A percentile compares a stretch with the other conserved stretches of the same genome.
Conservation (phyloP, 1,284 basidiomycete genomes). For the Veloporphyrellus conicus region DNA sequence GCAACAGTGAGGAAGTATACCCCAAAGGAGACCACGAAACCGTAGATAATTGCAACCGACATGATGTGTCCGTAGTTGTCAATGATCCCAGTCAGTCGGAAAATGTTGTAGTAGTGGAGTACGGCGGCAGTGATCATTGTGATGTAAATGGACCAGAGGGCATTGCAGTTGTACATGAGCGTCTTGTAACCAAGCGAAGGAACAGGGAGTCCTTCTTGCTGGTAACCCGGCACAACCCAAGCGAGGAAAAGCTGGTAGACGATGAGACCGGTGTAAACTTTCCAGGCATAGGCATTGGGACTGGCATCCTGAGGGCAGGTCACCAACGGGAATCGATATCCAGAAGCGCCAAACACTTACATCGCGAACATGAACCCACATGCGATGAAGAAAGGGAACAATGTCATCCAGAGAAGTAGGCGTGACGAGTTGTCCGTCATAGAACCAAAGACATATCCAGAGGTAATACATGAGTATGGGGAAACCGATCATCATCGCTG, state of each 20-base stretch:
- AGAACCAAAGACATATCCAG: slow-evolving; percentile 97
- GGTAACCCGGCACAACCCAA: slow-evolving; percentile 85
- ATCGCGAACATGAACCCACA: slow-evolving; percentile 80
- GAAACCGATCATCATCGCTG: slow-evolving; percentile 93
- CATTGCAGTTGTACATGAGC: slow-evolving; percentile 96
- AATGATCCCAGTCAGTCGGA: slow-evolving; percentile 92
- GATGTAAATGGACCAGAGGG: slow-evolving; percentile 81
- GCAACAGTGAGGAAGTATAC: slow-evolving; percentile 76
- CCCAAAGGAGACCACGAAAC: slow-evolving; percentile 76
- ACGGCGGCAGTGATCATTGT: slow-evolving; percentile 75
- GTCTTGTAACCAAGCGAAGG: slow-evolving; percentile 89
- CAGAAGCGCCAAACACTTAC: slow-evolving; percentile 42
- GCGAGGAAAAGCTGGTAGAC: slow-evolving; percentile 89
- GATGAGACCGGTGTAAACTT: slow-evolving; percentile 87
- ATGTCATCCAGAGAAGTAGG: slow-evolving; percentile 74
- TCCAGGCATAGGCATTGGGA: slow-evolving; percentile 85
- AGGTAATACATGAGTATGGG: slow-evolving; percentile 95
- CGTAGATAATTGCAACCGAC: slow-evolving; percentile 92
- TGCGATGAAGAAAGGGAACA: slow-evolving; percentile 72
- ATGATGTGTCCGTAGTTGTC: slow-evolving; percentile 96
- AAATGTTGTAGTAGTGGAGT: slow-evolving; percentile 80
- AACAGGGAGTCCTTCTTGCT: slow-evolving; percentile 91
- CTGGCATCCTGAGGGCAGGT: slow-evolving; percentile 69
- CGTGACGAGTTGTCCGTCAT: slow-evolving; percentile 82
- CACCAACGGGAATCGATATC: not conserved